Evolutionary conservation across 2,329 filamentous ascomycete species (phyloP).

Genomic region (Exophiala spinifera): DNA sequence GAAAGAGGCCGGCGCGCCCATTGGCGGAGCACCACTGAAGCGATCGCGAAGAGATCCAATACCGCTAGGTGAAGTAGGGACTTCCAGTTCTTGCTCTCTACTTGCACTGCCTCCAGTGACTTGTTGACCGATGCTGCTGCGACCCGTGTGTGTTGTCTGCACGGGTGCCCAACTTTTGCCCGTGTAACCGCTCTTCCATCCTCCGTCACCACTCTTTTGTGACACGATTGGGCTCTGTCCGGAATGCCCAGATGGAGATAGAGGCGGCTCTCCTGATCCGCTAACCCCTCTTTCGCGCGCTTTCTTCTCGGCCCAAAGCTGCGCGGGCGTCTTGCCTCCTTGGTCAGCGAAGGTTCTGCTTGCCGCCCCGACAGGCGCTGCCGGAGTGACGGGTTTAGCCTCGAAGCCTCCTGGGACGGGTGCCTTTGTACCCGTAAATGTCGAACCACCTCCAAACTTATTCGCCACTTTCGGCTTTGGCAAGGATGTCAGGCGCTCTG

Average conservation of each 20-base stretch:
- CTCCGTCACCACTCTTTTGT: constrained; percentile 68
- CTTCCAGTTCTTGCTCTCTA: constrained; percentile 45
- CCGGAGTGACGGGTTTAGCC: constrained; percentile 57
- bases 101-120: constrained; percentile 55
- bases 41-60: constrained; percentile 75
- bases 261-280: constrained; percentile 51
- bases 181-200: constrained; percentile 88
- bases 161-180: constrained; percentile 90
- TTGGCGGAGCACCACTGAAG: constrained; percentile 73
- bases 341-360: constrained; percentile 92
- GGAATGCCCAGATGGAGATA: constrained; percentile 43
- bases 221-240: constrained; percentile 53
- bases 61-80: constrained; percentile 57
- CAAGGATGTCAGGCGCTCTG: constrained; percentile 78
- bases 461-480: constrained; percentile 95
- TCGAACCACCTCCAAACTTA: constrained; percentile 69
- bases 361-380: constrained; percentile 70
- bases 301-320: constrained; percentile 97
- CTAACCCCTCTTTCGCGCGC: constrained; percentile 66
- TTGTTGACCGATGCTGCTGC: constrained; percentile 60
- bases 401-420: constrained; percentile 70
- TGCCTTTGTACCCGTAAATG: constrained; percentile 85
- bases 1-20: constrained; percentile 53
- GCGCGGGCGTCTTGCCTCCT: constrained; percentile 92
- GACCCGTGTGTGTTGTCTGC: constrained; percentile 68